Conservation (phyloP, 108 stramenopile genomes). For the Nannochloropsis gaditana region DNA sequence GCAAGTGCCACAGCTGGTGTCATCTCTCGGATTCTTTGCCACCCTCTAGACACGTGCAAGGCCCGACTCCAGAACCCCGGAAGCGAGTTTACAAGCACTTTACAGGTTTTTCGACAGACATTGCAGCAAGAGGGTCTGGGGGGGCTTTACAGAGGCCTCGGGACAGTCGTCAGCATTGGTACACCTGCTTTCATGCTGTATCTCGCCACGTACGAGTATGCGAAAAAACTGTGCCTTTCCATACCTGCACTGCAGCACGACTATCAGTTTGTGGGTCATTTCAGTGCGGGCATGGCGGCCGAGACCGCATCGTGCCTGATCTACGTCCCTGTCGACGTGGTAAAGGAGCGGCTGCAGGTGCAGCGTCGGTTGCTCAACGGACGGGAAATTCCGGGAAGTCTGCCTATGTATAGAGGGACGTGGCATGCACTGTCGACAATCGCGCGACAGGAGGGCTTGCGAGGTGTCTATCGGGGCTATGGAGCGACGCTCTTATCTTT, state of each 20-base stretch:
- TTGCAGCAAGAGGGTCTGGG: conserved; percentile 67
- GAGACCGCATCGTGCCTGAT: conserved; percentile 67
- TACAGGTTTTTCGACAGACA: conserved; percentile 44
- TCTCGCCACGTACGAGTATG: conserved; percentile 79
- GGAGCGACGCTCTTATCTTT: conserved; percentile 82
- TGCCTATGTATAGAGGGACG: conserved; percentile 63
- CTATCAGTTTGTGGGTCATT: conserved; percentile 29
- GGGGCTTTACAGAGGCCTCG: conserved; percentile 86
- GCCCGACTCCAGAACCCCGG: conserved; percentile 53
- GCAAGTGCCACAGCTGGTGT: conserved; percentile 51
- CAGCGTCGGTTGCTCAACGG: conserved; percentile 48
- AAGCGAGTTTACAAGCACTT: conserved; percentile 36
- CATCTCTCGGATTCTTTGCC: conserved; percentile 55
- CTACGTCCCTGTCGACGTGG: conserved; percentile 95
- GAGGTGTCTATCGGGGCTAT: conserved; percentile 74
- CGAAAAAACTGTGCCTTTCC: conserved; percentile 50
- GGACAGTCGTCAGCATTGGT: conserved; percentile 74
- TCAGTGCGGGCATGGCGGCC: conserved; percentile 47
- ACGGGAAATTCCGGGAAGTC: neutral
- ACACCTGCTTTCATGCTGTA: conserved; percentile 90
- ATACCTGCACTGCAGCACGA: neutral
- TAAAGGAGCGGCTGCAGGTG: conserved; percentile 94
- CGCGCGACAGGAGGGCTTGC: conserved; percentile 65
- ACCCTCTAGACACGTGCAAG: conserved; percentile 63
- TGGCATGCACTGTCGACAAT: conserved; percentile 72